phyloP scores from a whole-genome alignment of 441 rosid species.

The Omphalea diandra region DNA sequence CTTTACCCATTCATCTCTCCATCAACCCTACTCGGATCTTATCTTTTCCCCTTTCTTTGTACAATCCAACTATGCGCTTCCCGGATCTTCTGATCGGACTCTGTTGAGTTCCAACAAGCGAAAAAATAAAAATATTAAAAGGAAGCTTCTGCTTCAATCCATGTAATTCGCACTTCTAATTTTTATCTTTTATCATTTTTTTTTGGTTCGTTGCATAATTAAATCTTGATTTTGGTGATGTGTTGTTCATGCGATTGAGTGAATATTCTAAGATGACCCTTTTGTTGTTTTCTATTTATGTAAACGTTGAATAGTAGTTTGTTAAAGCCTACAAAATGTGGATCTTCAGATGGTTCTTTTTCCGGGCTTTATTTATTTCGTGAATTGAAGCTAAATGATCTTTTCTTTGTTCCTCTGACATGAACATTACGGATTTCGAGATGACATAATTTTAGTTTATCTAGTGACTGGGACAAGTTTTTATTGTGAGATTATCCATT shows the following conservation, averaged over 20 bases:
- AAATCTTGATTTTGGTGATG: background rate
- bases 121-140: background rate
- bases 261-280: conserved; percentile 8
- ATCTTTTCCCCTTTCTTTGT: conserved; percentile 5
- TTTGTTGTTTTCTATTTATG: background rate
- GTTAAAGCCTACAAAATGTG: conserved; percentile 6
- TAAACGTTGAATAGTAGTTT: background rate
- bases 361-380: background rate
- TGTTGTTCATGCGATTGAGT: background rate
- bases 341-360: background rate
- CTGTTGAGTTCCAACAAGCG: conserved; percentile 10
- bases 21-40: conserved; percentile 33
- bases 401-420: no score
- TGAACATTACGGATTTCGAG: no score
- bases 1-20: conserved; percentile 25
- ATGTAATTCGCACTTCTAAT: conserved; percentile 29
- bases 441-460: background rate
- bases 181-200: background rate
- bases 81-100: conserved; percentile 58
- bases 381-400: background rate
- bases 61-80: conserved; percentile 25
- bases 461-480: background rate
- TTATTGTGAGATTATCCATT: background rate
- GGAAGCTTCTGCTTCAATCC: conserved; percentile 19
- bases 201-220: conserved; percentile 6